Conservation (phyloP, 345 rosid genomes). For the Hevea brasiliensis region DNA sequence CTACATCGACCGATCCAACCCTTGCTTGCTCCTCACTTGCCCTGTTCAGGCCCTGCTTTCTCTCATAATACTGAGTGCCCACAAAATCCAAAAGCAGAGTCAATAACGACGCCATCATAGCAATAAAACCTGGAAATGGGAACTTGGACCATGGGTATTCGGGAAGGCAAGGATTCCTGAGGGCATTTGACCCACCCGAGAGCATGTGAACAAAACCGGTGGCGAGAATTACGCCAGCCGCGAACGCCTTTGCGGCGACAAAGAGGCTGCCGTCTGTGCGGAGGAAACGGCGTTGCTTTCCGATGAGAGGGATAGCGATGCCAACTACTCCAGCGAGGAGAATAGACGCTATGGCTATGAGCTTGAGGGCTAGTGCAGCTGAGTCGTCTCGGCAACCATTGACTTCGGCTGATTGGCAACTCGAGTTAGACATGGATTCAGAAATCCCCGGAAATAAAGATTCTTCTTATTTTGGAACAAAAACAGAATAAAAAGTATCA, state of each 20-base stretch:
- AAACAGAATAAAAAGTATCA: not conserved
- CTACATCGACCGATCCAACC: conserved; percentile 42
- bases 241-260: conserved; percentile 82
- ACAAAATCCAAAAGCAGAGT: conserved; percentile 82
- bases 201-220: conserved; percentile 97
- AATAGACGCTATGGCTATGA: conserved; percentile 69
- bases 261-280: conserved; percentile 62
- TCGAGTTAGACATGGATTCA: conserved; percentile 34
- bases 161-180: conserved; percentile 67
- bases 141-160: conserved; percentile 73
- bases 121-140: conserved; percentile 82
- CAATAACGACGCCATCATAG: conserved; percentile 72
- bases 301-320: conserved; percentile 67
- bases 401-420: conserved; percentile 41
- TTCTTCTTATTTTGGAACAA: conserved; percentile 24
- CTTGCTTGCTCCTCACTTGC: conserved; percentile 41
- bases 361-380: conserved; percentile 58
- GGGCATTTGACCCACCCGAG: conserved; percentile 57
- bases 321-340: conserved; percentile 66
- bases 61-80: conserved; percentile 86
- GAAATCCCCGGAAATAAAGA: conserved; percentile 34
- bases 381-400: conserved; percentile 65
- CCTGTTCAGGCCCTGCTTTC: conserved; percentile 59
- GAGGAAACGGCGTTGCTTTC: conserved; percentile 61
- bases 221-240: conserved; percentile 90